Percentiles rank a stretch among this genome's conserved stretches.
Evolutionary conservation across 179 eudicot species (phyloP).

Genomic region (Heliamphora pulchella): DNA sequence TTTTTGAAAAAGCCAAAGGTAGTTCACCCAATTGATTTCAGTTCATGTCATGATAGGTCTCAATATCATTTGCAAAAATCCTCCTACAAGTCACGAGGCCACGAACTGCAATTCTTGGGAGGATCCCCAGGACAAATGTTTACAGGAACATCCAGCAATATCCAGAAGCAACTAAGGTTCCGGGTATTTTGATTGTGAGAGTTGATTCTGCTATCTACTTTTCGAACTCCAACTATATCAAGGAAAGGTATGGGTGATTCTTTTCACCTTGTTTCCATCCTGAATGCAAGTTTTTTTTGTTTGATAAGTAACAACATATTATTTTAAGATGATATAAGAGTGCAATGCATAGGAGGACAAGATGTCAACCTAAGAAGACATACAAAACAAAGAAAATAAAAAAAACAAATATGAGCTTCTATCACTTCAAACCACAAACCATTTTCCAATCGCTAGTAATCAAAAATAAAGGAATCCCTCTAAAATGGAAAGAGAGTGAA

Average conservation of each 20-base stretch:
- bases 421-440: too few species aligned
- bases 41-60: constrained; percentile 30
- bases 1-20: too few species aligned
- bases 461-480: too few species aligned
- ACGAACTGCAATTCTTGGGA: constrained; percentile 54
- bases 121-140: constrained; percentile 44
- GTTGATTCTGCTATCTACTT: constrained; percentile 73
- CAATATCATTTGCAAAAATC: constrained; percentile 63
- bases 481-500: too few species aligned
- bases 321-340: too few species aligned
- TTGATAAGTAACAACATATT: too few species aligned
- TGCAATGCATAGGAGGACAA: too few species aligned
- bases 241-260: constrained; percentile 37
- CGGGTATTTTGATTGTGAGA: constrained; percentile 52
- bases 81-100: constrained; percentile 68
- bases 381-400: too few species aligned
- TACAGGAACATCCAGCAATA: constrained; percentile 60
- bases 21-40: neutral
- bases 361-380: too few species aligned
- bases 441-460: too few species aligned
- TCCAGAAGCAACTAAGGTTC: constrained; percentile 54
- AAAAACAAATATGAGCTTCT: too few species aligned
- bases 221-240: constrained; percentile 61
- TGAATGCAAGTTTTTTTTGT: too few species aligned
- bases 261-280: neutral